phyloP scores from a whole-genome alignment of 2,329 filamentous ascomycete species.

The Cryphonectria parasitica region DNA sequence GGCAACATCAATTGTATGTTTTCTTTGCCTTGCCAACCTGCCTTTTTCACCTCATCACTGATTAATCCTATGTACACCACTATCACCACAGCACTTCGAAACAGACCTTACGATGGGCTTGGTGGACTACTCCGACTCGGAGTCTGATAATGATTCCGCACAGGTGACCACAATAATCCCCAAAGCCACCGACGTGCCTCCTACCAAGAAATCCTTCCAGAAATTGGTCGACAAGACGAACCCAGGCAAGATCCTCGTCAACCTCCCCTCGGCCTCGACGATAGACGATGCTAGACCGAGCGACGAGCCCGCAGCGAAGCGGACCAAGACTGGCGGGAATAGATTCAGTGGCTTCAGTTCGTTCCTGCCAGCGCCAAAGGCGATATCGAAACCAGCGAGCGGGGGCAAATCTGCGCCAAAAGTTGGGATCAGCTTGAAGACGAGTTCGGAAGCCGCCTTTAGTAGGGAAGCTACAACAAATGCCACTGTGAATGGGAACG shows the following conservation, averaged over 20 bases:
- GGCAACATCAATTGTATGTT: background rate
- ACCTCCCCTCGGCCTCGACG: slow-evolving; percentile 62
- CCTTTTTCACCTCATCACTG: background rate
- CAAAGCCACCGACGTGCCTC: slow-evolving; percentile 24
- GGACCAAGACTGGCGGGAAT: slow-evolving; percentile 63
- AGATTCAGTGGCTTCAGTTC: slow-evolving; percentile 83
- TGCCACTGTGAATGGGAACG: slow-evolving; percentile 25
- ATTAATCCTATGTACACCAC: background rate
- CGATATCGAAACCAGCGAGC: slow-evolving; percentile 33
- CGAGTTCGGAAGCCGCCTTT: slow-evolving; percentile 82
- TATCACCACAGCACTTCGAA: background rate
- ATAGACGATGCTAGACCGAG: slow-evolving; percentile 42
- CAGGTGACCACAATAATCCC: slow-evolving; percentile 12
- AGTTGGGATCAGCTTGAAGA: slow-evolving; percentile 75
- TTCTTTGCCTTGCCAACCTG: slow-evolving; percentile 1
- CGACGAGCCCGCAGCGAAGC: slow-evolving; percentile 71
- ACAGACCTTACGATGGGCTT: slow-evolving; percentile 65
- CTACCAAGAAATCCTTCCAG: slow-evolving; percentile 64
- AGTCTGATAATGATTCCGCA: slow-evolving; percentile 62
- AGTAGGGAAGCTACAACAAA: slow-evolving; percentile 54
- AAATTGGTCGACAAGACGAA: slow-evolving; percentile 83
- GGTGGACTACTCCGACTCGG: slow-evolving; percentile 83
- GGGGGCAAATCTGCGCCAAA: slow-evolving; percentile 42
- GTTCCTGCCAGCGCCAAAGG: slow-evolving; percentile 83
- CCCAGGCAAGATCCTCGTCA: slow-evolving; percentile 82